phyloP scores from a whole-genome alignment of 306 rosid genomes.

The Cercis canadensis region DNA sequence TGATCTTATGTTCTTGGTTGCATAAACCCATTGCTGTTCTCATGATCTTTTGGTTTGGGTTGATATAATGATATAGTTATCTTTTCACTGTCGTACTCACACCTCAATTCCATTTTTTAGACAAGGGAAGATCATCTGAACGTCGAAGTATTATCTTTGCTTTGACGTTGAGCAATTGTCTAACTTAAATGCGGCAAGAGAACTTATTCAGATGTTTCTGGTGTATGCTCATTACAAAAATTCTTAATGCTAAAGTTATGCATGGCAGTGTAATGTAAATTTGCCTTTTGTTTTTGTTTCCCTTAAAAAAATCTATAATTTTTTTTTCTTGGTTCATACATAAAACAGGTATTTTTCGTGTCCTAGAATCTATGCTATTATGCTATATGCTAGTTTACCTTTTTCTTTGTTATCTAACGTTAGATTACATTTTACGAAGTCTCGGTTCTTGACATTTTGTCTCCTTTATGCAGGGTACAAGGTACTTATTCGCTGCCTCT shows the following conservation, averaged over 20 bases:
- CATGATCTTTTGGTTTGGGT: slow-evolving; percentile 4
- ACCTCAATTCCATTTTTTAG: no score
- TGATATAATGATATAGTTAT: no score
- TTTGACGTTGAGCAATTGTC: slow-evolving; percentile 1
- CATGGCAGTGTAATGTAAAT: slow-evolving; percentile 8
- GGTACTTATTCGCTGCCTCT: slow-evolving; percentile 38
- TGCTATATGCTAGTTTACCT: slow-evolving; percentile 10
- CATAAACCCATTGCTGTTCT: slow-evolving; percentile 17
- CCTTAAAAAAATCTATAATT: slow-evolving; percentile 1
- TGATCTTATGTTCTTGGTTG: neutral
- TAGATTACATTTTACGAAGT: slow-evolving; percentile 3
- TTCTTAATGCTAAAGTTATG: slow-evolving; percentile 23
- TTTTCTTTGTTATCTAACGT: neutral
- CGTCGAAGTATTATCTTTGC: slow-evolving; percentile 23
- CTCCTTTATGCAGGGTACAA: slow-evolving; percentile 56
- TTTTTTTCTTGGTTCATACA: slow-evolving; percentile 26
- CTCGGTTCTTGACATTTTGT: slow-evolving; percentile 32
- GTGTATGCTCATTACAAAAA: neutral
- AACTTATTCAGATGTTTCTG: slow-evolving; percentile 13
- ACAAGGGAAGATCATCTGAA: neutral
- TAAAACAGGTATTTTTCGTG: slow-evolving; percentile 30
- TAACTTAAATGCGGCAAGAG: slow-evolving; percentile 12
- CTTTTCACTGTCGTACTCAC: no score
- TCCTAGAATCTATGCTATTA: slow-evolving; percentile 30
- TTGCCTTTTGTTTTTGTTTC: neutral